These are phyloP conservation scores for Biscogniauxia marginata DNA, from an alignment of 2,329 filamentous ascomycete genomes.

Conservation along the genomic window DNA sequence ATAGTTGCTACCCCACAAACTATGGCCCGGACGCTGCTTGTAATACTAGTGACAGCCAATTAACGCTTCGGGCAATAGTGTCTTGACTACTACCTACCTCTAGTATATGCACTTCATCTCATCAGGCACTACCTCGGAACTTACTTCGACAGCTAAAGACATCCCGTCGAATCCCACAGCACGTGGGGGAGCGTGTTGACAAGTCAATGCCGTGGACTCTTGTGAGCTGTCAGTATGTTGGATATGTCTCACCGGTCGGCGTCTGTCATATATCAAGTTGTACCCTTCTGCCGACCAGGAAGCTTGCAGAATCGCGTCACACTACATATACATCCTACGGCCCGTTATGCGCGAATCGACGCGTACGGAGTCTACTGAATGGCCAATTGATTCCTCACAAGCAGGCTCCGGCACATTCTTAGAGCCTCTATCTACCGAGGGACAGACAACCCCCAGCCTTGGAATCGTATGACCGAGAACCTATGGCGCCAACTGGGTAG, in stretches of 20 bases:
- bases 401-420: slow-evolving; percentile 1
- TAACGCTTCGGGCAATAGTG: background rate
- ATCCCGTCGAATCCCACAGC: slow-evolving; percentile 1
- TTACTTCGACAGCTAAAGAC: slow-evolving; percentile 7
- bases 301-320: slow-evolving; percentile 18
- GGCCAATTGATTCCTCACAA: slow-evolving; percentile 1
- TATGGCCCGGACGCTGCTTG: slow-evolving; percentile 4
- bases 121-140: slow-evolving; percentile 11
- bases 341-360: slow-evolving; percentile 5
- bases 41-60: slow-evolving; percentile 6
- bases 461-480: slow-evolving; percentile 1
- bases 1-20: slow-evolving; percentile 12
- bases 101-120: slow-evolving; percentile 8
- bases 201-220: slow-evolving; percentile 6
- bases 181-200: slow-evolving; percentile 1
- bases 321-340: slow-evolving; percentile 11
- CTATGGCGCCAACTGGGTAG: background rate
- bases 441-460: slow-evolving; percentile 1
- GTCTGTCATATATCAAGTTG: slow-evolving; percentile 1
- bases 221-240: slow-evolving; percentile 2
- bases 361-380: slow-evolving; percentile 1
- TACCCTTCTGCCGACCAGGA: slow-evolving; percentile 16
- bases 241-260: slow-evolving; percentile 8
- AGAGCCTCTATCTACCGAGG: slow-evolving; percentile 1
- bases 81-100: background rate